Evolutionary conservation across 1,284 basidiomycete species (phyloP).

Genomic region (Puccinia horiana): DNA sequence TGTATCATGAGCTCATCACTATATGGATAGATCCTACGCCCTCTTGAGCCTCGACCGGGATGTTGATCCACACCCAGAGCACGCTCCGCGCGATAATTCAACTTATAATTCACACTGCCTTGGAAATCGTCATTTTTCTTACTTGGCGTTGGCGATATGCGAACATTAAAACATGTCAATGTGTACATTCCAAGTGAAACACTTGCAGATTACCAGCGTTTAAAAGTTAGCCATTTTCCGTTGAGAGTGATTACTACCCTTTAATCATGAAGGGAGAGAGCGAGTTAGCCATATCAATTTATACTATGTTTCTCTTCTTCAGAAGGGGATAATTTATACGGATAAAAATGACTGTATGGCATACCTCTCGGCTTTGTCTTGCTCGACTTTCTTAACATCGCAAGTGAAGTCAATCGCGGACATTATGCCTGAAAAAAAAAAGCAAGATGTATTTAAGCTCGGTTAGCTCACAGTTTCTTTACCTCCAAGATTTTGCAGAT

Average conservation of each 20-base stretch:
- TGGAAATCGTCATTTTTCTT: not conserved
- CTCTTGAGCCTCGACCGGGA: not conserved
- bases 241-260: constrained; percentile 35
- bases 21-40: too few species aligned
- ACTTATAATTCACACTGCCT: not conserved
- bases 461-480: not conserved
- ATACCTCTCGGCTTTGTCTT: constrained; percentile 27
- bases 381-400: constrained; percentile 28
- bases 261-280: not conserved
- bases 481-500: not conserved
- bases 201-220: constrained; percentile 9
- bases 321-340: too few species aligned
- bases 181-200: not conserved
- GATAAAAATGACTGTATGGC: not conserved
- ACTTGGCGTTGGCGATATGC: not conserved
- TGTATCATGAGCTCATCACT: not conserved
- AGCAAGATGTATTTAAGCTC: not conserved
- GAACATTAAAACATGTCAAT: not conserved
- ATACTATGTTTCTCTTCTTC: not conserved
- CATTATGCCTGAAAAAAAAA: constrained; percentile 28
- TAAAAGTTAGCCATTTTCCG: constrained; percentile 40
- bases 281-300: not conserved
- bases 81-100: not conserved
- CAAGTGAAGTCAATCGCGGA: constrained; percentile 38
- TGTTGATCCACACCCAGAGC: too few species aligned